A percentile compares a stretch with the other conserved stretches of the same genome.
Conservation (phyloP, 805 yeast species). For the Ogataea corticis region DNA sequence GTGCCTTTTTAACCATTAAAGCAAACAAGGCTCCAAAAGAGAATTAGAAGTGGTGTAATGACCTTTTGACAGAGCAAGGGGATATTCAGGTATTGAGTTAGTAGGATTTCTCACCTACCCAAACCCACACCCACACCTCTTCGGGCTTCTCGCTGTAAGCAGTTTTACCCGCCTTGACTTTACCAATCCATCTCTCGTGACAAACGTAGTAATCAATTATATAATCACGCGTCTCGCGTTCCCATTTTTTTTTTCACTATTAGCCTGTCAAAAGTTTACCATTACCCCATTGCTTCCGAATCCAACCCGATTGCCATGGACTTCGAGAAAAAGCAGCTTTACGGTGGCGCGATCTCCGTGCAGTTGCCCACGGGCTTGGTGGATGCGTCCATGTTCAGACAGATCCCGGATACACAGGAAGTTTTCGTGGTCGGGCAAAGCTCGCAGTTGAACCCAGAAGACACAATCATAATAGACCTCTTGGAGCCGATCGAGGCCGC, state of each 20-base stretch:
- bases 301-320: slow-evolving; percentile 11
- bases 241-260: not conserved
- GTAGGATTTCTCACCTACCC: no score
- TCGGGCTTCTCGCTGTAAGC: no score
- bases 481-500: slow-evolving; percentile 48
- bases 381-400: slow-evolving; percentile 79
- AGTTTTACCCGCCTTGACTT: no score
- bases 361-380: slow-evolving; percentile 58
- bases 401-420: slow-evolving; percentile 93
- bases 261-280: not conserved
- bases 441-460: slow-evolving; percentile 40
- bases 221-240: no score
- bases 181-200: no score
- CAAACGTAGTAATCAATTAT: no score
- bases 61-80: no score
- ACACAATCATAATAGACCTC: slow-evolving; percentile 64
- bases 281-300: not conserved
- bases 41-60: no score
- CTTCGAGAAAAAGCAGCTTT: slow-evolving; percentile 41
- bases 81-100: no score
- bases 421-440: slow-evolving; percentile 55
- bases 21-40: no score
- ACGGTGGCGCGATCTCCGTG: slow-evolving; percentile 80
- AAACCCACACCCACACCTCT: no score
- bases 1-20: no score